phyloP scores from a whole-genome alignment of 2,329 filamentous ascomycete genomes.

The Aspergillus quadricinctus region DNA sequence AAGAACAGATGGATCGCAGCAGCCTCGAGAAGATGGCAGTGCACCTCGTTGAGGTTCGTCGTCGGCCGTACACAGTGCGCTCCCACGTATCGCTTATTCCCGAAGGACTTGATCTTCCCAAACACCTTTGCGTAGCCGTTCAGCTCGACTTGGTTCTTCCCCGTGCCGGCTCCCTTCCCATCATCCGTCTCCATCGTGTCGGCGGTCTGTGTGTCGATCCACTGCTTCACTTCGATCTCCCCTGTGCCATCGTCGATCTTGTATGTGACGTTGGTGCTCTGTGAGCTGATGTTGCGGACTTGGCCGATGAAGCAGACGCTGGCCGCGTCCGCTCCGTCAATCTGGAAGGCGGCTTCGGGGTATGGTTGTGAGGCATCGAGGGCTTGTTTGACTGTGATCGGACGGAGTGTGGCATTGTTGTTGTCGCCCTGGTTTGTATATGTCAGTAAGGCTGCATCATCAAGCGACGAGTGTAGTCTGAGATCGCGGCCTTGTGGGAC shows the following conservation, averaged over 20 bases:
- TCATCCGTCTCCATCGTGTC: conserved; percentile 45
- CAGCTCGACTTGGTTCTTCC: conserved; percentile 57
- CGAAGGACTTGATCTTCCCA: conserved; percentile 79
- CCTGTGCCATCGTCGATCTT: conserved; percentile 94
- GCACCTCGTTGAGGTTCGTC: conserved; percentile 84
- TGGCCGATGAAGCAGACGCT: conserved; percentile 85
- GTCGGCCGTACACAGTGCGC: conserved; percentile 78
- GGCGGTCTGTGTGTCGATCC: conserved; percentile 41
- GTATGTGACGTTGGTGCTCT: conserved; percentile 88
- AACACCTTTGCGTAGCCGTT: conserved; percentile 81
- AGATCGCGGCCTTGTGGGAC: neutral
- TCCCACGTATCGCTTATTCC: conserved; percentile 74
- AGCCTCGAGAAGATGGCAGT: conserved; percentile 86
- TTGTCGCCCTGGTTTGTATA: conserved; percentile 45
- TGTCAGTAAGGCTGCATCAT: neutral
- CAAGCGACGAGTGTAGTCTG: neutral
- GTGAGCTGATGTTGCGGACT: conserved; percentile 78
- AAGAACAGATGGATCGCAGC: conserved; percentile 84
- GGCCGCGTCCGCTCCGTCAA: conserved; percentile 71
- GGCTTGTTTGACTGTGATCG: conserved; percentile 93
- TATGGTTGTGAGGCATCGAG: conserved; percentile 74
- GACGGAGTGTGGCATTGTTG: conserved; percentile 77
- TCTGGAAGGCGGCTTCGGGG: conserved; percentile 71
- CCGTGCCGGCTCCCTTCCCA: conserved; percentile 37
- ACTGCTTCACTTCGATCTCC: conserved; percentile 67